These are phyloP conservation scores for Fomitiporia mediterranea DNA, from an alignment of 1,284 basidiomycete species.

Conservation along the genomic window DNA sequence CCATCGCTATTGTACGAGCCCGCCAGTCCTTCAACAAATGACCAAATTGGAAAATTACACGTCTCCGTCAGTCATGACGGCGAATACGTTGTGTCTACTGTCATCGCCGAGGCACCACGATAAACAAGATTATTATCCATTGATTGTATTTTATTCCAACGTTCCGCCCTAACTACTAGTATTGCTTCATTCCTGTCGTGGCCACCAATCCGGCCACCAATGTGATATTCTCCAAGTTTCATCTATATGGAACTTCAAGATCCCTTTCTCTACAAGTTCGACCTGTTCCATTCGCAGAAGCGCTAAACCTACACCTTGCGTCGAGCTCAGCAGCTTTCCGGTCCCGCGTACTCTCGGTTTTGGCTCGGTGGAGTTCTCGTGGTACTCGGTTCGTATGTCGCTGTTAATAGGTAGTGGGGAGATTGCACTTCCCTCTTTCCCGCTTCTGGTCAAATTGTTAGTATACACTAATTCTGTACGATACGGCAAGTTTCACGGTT, in stretches of 20 bases:
- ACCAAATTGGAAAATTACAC: conserved; percentile 41
- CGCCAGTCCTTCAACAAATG: neutral
- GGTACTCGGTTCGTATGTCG: conserved; percentile 24
- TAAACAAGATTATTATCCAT: neutral
- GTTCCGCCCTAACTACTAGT: neutral
- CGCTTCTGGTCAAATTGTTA: conserved; percentile 21
- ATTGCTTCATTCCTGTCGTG: conserved; percentile 26
- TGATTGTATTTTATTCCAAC: neutral
- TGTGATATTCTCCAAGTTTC: conserved; percentile 42
- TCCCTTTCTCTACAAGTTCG: conserved; percentile 36
- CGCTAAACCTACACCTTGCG: conserved; percentile 59
- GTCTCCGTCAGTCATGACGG: conserved; percentile 83
- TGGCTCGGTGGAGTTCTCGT: conserved; percentile 21
- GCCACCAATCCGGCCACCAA: conserved; percentile 74
- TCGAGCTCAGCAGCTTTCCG: conserved; percentile 60
- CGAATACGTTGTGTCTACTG: conserved; percentile 74
- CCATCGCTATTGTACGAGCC: conserved; percentile 48
- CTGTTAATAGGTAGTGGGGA: conserved; percentile 9
- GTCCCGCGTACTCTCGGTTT: conserved; percentile 50
- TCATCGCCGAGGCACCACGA: conserved; percentile 50
- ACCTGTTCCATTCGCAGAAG: conserved; percentile 67
- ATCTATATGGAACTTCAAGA: conserved; percentile 33
- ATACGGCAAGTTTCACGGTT: neutral
- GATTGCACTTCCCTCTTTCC: neutral
- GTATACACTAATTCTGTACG: conserved; percentile 14